phyloP scores from a whole-genome alignment of 768 basidiomycete species.

The Suillus alpinus region DNA sequence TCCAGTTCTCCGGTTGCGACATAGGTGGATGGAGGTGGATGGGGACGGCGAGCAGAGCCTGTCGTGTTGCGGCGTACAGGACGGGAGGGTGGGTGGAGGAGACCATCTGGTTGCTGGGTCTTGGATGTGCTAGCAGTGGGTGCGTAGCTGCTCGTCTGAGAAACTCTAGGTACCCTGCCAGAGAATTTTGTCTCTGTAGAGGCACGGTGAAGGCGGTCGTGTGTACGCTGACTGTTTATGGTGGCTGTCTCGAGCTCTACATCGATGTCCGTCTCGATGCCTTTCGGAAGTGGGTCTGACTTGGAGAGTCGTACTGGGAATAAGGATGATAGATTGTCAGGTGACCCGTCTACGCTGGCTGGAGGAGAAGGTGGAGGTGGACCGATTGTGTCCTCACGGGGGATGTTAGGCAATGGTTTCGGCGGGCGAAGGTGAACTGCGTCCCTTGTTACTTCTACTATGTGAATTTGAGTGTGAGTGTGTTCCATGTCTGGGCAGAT shows the following conservation, averaged over 20 bases:
- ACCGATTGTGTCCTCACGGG: conserved; percentile 32
- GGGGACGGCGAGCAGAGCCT: conserved; percentile 43
- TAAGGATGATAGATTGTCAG: conserved; percentile 25
- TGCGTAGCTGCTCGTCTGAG: conserved; percentile 15
- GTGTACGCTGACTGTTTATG: conserved; percentile 19
- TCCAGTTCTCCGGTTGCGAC: conserved; percentile 41
- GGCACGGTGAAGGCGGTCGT: conserved; percentile 40
- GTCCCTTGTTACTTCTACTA: conserved; percentile 54
- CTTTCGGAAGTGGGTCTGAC: conserved; percentile 21
- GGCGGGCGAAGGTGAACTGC: conserved; percentile 37
- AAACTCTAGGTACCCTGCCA: conserved; percentile 20
- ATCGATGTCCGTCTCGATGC: conserved; percentile 29
- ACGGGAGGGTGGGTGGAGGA: conserved; percentile 52
- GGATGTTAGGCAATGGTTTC: conserved; percentile 33
- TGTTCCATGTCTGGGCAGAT: conserved; percentile 23
- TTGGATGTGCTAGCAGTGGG: conserved; percentile 23
- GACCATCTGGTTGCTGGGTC: conserved; percentile 37
- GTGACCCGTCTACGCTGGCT: conserved; percentile 34
- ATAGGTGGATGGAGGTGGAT: conserved; percentile 33
- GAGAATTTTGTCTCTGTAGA: conserved; percentile 50
- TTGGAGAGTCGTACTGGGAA: conserved; percentile 21
- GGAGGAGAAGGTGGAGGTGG: conserved; percentile 59
- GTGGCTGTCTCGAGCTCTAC: conserved; percentile 18
- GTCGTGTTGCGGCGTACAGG: conserved; percentile 70
- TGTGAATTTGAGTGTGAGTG: conserved; percentile 44